Base-by-base conservation (phyloP, 2,329 filamentous ascomycete genomes). In the Aspergillus sp. region DNA sequence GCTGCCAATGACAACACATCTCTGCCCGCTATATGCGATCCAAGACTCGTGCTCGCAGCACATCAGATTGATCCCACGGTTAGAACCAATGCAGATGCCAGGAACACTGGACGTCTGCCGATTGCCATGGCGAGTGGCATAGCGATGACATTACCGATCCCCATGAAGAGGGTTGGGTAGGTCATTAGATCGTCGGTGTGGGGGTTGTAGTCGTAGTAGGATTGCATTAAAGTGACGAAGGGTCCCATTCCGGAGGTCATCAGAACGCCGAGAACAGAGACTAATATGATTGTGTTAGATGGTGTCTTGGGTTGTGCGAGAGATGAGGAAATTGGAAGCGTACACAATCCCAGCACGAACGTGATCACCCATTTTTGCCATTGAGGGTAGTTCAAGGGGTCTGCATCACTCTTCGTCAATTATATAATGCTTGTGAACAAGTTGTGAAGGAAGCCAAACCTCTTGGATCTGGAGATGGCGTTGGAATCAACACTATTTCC, bases 101-200 rank as follows among this genome's bases (percentile, higher is more conserved):
- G 52, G 30, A 62, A 62, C 2, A 62, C 53, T 0, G 60, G 60
- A 2, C 60, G 48, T 1, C 60, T 52, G 1, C 60, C 60, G 9
- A 45, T 36, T 7, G 47, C 55, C 15, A 62, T 50, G 2, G 60
- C 60, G 21, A 62, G 48, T 6, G 60, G 60, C 60, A 62, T 62
- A n/a, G 57, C 55, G 25, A 62, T 59, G 9, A 62, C 32, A 17
- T 62, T 62, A 1, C 57, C 60, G 2, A 62, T 17, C 0, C 60
- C 60, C 60, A 62, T 62, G 41, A 62, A 62, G 19, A 62, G 30
- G 3, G 60, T 62, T 5, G 60, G 60, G 13, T 62, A 62, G n/a
- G 60, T 62, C 23, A 62, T 41, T 17, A 62, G 60, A 25, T 62
- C 60, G 12, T 57, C 58, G n/a, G 57, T 45, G 0, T 39, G 57